Evolutionary conservation across 306 rosid species (phyloP).

Genomic region (Acacia melanoxylon): DNA sequence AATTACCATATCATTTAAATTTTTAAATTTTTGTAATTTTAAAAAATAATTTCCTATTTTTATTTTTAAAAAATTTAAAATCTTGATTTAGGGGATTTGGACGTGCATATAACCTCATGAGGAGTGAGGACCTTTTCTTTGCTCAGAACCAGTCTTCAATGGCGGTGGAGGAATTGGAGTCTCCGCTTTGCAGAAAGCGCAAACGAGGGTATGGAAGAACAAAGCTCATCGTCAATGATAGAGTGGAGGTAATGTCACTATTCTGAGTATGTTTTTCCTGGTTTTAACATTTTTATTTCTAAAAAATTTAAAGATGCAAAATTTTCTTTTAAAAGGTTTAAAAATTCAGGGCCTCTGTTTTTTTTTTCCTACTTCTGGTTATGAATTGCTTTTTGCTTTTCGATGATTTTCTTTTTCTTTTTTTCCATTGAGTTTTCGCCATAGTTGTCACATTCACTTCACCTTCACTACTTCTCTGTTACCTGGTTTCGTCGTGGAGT

Average conservation of each 20-base stretch:
- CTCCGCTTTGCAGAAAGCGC: neutral
- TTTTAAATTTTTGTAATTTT: too few species aligned
- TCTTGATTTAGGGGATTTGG: neutral
- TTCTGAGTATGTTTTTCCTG: neutral
- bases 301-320: neutral
- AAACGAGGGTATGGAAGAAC: slow-evolving; percentile 12
- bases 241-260: slow-evolving; percentile 44
- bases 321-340: neutral
- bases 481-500: neutral
- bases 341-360: slow-evolving; percentile 13
- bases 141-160: slow-evolving; percentile 18
- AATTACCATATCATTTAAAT: neutral
- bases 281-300: neutral
- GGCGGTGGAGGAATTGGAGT: slow-evolving; percentile 30
- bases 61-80: too few species aligned
- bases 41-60: neutral
- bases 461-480: neutral
- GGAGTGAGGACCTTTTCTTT: too few species aligned
- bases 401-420: neutral
- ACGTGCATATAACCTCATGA: too few species aligned
- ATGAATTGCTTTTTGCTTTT: neutral
- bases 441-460: neutral
- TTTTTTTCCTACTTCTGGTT: neutral
- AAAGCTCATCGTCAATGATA: slow-evolving; percentile 36
- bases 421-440: neutral